phyloP scores from a whole-genome alignment of 2,329 filamentous ascomycete genomes.

The Chrysoporthe austroafricana region DNA sequence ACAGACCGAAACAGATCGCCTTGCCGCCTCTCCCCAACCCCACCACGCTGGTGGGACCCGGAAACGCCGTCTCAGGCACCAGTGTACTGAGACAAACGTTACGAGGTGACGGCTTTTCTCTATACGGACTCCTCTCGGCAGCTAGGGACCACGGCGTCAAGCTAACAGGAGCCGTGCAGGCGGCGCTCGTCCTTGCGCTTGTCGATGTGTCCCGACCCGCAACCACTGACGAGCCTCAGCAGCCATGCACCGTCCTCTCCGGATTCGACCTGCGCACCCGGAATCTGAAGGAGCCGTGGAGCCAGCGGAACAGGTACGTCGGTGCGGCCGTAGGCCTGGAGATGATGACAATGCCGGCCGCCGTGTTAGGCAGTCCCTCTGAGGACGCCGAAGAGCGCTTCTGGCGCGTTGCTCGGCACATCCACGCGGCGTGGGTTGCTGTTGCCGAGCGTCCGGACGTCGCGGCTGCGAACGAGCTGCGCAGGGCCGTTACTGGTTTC shows the following conservation, averaged over 20 bases:
- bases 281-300: background rate
- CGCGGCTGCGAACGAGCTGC: background rate
- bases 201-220: background rate
- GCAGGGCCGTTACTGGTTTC: background rate
- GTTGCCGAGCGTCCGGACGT: background rate
- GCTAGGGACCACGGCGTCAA: background rate
- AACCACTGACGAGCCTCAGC: background rate
- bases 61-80: background rate
- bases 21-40: background rate
- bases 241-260: background rate
- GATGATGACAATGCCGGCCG: background rate
- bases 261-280: background rate
- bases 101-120: background rate
- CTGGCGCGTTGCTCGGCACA: background rate
- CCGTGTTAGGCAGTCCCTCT: background rate
- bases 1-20: background rate
- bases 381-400: background rate
- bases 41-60: background rate
- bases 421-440: background rate
- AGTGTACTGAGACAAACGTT: background rate
- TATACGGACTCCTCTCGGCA: background rate
- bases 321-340: background rate
- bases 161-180: background rate
- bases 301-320: background rate
- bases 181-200: background rate